phyloP scores from a whole-genome alignment of 129 eudicot species.

The Centrapalus pauciflorus region DNA sequence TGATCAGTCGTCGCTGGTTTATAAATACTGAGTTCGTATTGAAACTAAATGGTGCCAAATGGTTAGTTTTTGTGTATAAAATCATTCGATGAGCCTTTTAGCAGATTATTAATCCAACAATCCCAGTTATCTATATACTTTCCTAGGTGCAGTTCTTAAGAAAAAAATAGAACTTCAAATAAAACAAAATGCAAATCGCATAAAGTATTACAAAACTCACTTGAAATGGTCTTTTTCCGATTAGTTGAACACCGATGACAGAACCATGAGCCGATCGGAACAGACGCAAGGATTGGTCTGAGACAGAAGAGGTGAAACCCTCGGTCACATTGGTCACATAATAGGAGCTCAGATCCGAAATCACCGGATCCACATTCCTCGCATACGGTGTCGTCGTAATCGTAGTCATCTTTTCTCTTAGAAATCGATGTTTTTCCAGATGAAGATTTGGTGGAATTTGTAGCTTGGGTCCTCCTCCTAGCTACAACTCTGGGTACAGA shows the following conservation, averaged over 20 bases:
- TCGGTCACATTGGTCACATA: slow-evolving; percentile 74
- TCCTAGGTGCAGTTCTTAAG: too few species aligned
- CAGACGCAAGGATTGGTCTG: slow-evolving; percentile 55
- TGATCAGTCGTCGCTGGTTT: not conserved
- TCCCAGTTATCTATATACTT: too few species aligned
- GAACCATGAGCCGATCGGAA: slow-evolving; percentile 72
- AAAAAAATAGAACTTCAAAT: too few species aligned
- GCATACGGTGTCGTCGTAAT: slow-evolving; percentile 44
- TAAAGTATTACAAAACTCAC: slow-evolving; percentile 40
- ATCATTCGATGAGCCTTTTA: not conserved
- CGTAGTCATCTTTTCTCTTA: slow-evolving; percentile 18
- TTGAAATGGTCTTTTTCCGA: slow-evolving; percentile 25
- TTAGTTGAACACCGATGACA: slow-evolving; percentile 53
- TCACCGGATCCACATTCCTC: slow-evolving; percentile 90
- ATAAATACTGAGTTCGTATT: not conserved
- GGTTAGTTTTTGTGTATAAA: too few species aligned
- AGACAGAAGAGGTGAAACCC: slow-evolving; percentile 89
- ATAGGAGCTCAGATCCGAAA: slow-evolving; percentile 51
- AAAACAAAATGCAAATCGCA: not conserved
- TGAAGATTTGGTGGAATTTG: slow-evolving; percentile 22
- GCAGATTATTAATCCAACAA: too few species aligned
- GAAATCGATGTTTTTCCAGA: slow-evolving; percentile 13
- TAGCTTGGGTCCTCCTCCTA: slow-evolving; percentile 64
- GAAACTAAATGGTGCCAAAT: too few species aligned
- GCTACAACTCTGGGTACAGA: slow-evolving; percentile 18